Conservation (phyloP, 1,139 yeast species). For the Lodderomyces beijingensis region DNA sequence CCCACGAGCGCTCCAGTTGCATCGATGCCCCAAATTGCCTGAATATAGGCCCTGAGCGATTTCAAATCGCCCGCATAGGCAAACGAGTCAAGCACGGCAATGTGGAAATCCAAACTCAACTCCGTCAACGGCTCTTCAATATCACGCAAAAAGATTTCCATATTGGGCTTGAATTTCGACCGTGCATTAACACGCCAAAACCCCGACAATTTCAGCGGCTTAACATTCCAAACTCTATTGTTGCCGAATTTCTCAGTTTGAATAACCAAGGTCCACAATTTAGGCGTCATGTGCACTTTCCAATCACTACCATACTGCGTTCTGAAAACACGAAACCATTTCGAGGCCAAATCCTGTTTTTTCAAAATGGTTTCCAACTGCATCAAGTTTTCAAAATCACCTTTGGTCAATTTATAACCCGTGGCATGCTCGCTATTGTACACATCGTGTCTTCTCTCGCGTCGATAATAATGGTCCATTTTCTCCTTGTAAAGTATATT, state of each 20-base stretch:
- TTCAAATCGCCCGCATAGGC: constrained; percentile 27
- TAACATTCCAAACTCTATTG: constrained; percentile 28
- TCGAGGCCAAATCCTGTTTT: constrained; percentile 37
- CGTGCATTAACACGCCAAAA: constrained; percentile 13
- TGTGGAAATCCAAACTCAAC: constrained; percentile 21
- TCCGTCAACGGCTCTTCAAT: constrained; percentile 5
- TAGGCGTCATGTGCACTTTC: constrained; percentile 21
- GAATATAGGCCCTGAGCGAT: constrained; percentile 24
- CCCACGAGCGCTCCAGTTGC: constrained; percentile 18
- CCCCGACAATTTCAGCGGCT: constrained; percentile 19
- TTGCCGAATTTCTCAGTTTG: constrained; percentile 33
- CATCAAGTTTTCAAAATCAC: constrained; percentile 40
- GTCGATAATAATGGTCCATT: constrained; percentile 20
- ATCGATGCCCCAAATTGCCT: constrained; percentile 31
- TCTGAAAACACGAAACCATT: constrained; percentile 37
- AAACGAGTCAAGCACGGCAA: constrained; percentile 28
- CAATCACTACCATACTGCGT: constrained; percentile 17
- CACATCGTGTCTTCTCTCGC: constrained; percentile 16
- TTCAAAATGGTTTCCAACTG: constrained; percentile 29
- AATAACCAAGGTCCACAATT: constrained; percentile 34
- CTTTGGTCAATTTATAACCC: constrained; percentile 20
- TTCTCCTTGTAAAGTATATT: constrained; percentile 21
- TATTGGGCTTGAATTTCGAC: constrained; percentile 8
- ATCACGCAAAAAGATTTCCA: constrained; percentile 4
- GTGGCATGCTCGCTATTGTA: constrained; percentile 17